Percentiles rank a stretch among this genome's conserved stretches.
These are phyloP conservation scores for Pachysandra terminalis DNA, from an alignment of 164 flowering plant species.

Conservation along the genomic window DNA sequence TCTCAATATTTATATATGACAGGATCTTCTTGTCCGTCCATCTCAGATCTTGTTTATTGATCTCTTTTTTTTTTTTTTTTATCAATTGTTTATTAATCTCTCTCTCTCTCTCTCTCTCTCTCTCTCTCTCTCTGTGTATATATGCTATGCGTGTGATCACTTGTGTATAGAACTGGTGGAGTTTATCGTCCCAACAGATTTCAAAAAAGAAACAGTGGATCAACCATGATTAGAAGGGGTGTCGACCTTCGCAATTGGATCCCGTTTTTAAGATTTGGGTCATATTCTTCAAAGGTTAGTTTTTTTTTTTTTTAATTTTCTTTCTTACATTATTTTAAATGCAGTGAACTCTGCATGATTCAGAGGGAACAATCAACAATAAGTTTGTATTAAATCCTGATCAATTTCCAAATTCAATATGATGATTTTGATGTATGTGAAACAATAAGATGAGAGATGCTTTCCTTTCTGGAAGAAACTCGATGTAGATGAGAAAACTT, in stretches of 20 bases:
- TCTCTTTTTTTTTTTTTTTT: no score
- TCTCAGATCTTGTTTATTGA: no score
- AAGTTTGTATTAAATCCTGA: background rate
- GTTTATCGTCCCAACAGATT: background rate
- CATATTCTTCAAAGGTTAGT: slow-evolving; percentile 19
- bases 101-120: no score
- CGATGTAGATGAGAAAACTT: no score
- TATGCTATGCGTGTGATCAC: no score
- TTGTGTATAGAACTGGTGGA: no score
- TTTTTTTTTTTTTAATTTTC: background rate
- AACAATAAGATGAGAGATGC: no score
- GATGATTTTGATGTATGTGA: background rate
- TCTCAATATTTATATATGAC: no score
- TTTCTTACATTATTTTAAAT: background rate
- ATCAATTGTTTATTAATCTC: no score
- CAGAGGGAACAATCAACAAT: background rate
- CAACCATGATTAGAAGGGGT: slow-evolving; percentile 18
- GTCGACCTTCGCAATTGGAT: slow-evolving; percentile 9
- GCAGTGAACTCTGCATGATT: background rate
- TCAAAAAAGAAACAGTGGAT: background rate
- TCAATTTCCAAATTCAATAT: background rate
- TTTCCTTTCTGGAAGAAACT: no score
- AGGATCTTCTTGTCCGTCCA: no score
- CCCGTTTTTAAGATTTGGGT: slow-evolving; percentile 10
- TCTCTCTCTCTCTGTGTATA: no score